phyloP scores from a whole-genome alignment of 306 rosid species.

The Quercus gilva region DNA sequence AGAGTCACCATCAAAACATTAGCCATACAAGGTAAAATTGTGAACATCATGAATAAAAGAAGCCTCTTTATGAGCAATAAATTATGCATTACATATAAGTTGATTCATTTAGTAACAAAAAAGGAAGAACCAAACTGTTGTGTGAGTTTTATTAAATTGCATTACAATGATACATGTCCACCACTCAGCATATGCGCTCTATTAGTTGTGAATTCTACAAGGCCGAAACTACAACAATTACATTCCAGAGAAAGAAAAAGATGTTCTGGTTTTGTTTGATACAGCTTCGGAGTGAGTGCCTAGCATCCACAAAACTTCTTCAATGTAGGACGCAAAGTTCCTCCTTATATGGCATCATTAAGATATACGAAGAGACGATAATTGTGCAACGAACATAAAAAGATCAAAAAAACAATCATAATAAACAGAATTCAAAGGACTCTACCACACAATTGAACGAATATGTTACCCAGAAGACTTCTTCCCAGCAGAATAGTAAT shows the following conservation, averaged over 20 bases:
- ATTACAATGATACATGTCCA: slow-evolving; percentile 66
- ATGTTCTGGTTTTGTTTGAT: slow-evolving; percentile 49
- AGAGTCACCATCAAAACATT: slow-evolving; percentile 19
- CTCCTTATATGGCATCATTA: slow-evolving; percentile 53
- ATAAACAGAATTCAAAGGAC: slow-evolving; percentile 61
- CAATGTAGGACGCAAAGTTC: slow-evolving; percentile 52
- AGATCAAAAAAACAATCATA: slow-evolving; percentile 63
- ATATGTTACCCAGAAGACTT: slow-evolving; percentile 59
- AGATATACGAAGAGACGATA: slow-evolving; percentile 50
- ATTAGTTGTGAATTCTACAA: slow-evolving; percentile 67
- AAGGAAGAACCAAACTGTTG: slow-evolving; percentile 40
- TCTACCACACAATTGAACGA: slow-evolving; percentile 43
- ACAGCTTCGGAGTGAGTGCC: slow-evolving; percentile 52
- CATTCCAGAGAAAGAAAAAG: slow-evolving; percentile 47
- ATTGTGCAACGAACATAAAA: slow-evolving; percentile 45
- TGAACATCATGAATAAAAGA: slow-evolving; percentile 26
- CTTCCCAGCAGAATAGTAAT: slow-evolving; percentile 75
- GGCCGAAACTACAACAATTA: slow-evolving; percentile 72
- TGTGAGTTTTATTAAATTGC: slow-evolving; percentile 71
- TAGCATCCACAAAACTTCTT: slow-evolving; percentile 55
- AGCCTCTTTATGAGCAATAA: slow-evolving; percentile 20
- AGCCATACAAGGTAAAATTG: slow-evolving; percentile 8
- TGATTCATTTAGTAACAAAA: slow-evolving; percentile 30
- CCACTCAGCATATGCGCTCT: slow-evolving; percentile 75
- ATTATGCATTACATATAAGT: slow-evolving; percentile 27